Evolutionary conservation across 2,329 filamentous ascomycete species (phyloP), one percentile per base, ranked within the genome.

Genomic region (Ascochyta clinopodiicola): DNA sequence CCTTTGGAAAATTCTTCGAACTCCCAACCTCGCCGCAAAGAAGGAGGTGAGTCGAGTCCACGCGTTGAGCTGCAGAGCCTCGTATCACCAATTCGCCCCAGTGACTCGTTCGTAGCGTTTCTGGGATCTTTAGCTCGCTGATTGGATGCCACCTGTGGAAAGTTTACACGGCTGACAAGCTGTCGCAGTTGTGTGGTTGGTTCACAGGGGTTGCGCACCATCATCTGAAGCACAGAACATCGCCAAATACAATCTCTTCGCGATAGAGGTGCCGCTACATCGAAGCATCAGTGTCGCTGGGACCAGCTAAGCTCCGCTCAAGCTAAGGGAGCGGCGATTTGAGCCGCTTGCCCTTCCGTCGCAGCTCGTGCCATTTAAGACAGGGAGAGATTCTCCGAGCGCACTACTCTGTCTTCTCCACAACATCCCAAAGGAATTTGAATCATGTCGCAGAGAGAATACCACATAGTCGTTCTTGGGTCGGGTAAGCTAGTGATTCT

Each of bases 391-490:
- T 51, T 64, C 59, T 59, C 42, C 51, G 50, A 43, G 53, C 51
- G 37, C 46, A 45, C 36, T 52, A 37, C 51, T 44, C 59, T 44
- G 21, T 50, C 48, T 54, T 52, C 47, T 36, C 50, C 42, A 57
- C 59, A 49, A 63, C 51, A 44, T 38, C 44, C 29, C 39, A 21
- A 47, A 39, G 45, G 45, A 13, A 52, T 46, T 40, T 57, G 44
- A 70, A 68, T 44, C 61, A 76, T 76, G 74, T 74, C 71, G 63
- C 74, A 77, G 64, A 67, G 75, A 58, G 75, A 78, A 60, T 78
- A 78, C 60, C 75, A 78, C 63, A 77, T 78, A 57, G 75, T 78
- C 48, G 75, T 78, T 51, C 72, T 78, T 17, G 75, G 75, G 35
- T 76, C 74, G 46, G 75, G 75, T 77, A 67, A 66, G 74, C 60